phyloP scores from a whole-genome alignment of 768 basidiomycete genomes.

The Boletellus ananiceps region DNA sequence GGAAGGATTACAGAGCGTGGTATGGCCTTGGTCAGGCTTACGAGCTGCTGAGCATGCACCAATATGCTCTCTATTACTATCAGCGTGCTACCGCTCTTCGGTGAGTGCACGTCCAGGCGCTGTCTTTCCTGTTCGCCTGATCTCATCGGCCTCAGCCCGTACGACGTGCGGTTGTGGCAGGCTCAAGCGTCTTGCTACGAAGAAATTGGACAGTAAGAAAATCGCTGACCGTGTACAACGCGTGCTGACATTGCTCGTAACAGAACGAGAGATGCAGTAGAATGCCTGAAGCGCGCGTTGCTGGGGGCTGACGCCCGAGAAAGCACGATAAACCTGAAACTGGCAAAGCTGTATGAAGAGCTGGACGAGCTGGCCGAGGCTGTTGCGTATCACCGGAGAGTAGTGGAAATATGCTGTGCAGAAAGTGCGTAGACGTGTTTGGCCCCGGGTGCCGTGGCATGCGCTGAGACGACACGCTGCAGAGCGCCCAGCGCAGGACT shows the following conservation, averaged over 20 bases:
- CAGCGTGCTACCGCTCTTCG: slow-evolving; percentile 91
- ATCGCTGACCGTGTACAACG: neutral
- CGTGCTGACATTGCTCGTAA: slow-evolving; percentile 6
- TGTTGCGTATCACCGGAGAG: slow-evolving; percentile 74
- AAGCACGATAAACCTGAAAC: slow-evolving; percentile 63
- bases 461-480: slow-evolving; percentile 14
- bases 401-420: slow-evolving; percentile 57
- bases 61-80: slow-evolving; percentile 94
- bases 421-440: slow-evolving; percentile 39
- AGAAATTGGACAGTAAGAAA: slow-evolving; percentile 72
- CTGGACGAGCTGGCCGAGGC: slow-evolving; percentile 66
- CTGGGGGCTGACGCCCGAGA: slow-evolving; percentile 76
- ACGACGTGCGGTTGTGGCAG: slow-evolving; percentile 95
- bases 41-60: slow-evolving; percentile 93
- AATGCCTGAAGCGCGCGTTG: slow-evolving; percentile 87
- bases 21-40: slow-evolving; percentile 98
- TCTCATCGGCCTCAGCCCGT: slow-evolving; percentile 54
- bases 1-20: slow-evolving; percentile 98
- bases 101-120: slow-evolving; percentile 35
- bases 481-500: slow-evolving; percentile 70
- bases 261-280: slow-evolving; percentile 84
- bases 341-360: slow-evolving; percentile 66
- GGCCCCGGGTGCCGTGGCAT: neutral
- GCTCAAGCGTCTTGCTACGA: slow-evolving; percentile 93
- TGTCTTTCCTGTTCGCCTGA: neutral